A percentile compares a stretch with the other conserved stretches of the same genome.
Conservation (phyloP, 768 basidiomycete genomes). For the Leccinum incarnatum region DNA sequence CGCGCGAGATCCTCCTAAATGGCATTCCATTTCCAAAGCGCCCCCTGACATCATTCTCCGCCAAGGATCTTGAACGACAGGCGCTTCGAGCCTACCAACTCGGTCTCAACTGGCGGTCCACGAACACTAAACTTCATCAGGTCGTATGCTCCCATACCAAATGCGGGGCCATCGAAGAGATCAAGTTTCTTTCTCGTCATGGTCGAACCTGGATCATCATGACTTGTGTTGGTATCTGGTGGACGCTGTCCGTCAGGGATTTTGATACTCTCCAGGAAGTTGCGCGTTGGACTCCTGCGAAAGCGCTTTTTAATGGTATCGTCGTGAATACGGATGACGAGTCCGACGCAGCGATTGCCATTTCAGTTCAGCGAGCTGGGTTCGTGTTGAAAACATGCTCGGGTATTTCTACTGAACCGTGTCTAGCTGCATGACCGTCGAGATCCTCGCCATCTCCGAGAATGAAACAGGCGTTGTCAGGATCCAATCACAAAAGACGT, state of each 20-base stretch:
- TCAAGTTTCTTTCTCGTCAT: constrained; percentile 51
- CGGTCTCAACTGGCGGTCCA: constrained; percentile 48
- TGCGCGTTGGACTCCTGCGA: constrained; percentile 54
- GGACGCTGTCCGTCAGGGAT: constrained; percentile 54
- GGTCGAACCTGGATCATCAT: constrained; percentile 47
- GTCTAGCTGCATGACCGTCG: constrained; percentile 20
- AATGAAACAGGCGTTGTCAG: constrained; percentile 10
- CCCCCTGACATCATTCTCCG: constrained; percentile 36
- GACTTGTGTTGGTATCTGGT: constrained; percentile 62
- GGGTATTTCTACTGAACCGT: constrained; percentile 12
- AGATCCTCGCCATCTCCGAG: constrained; percentile 28
- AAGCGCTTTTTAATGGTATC: constrained; percentile 51
- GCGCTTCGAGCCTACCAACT: constrained; percentile 46
- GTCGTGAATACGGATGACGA: constrained; percentile 45
- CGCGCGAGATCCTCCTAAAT: constrained; percentile 39
- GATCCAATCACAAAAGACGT: constrained; percentile 32
- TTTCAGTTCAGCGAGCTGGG: constrained; percentile 48
- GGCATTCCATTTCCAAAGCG: constrained; percentile 51
- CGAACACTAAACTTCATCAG: constrained; percentile 13
- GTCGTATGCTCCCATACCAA: constrained; percentile 26
- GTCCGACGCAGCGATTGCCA: constrained; percentile 48
- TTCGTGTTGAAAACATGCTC: constrained; percentile 31
- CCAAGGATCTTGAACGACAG: constrained; percentile 43
- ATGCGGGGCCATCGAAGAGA: constrained; percentile 47
- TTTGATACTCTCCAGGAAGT: constrained; percentile 26